phyloP scores from a whole-genome alignment of 768 basidiomycete species.

The Solioccasus polychromus region DNA sequence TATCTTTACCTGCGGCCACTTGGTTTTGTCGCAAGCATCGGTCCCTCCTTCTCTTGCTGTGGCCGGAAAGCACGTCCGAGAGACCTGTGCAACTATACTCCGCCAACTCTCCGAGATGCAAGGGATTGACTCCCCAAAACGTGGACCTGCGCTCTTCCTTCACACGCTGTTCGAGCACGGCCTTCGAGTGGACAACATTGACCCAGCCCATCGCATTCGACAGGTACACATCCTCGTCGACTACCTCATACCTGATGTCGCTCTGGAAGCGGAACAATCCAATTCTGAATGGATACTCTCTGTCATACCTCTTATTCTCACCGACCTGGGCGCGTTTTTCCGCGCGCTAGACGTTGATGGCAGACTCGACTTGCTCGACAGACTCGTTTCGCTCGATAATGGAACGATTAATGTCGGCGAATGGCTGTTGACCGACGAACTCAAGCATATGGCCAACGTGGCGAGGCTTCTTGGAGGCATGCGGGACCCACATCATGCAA shows the following conservation, averaged over 20 bases:
- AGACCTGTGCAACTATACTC: constrained; percentile 52
- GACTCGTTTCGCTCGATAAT: constrained; percentile 54
- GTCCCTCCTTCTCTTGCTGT: constrained; percentile 18
- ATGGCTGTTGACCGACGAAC: constrained; percentile 67
- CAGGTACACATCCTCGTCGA: constrained; percentile 60
- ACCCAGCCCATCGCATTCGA: constrained; percentile 55
- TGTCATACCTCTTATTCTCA: constrained; percentile 56
- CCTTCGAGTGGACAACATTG: constrained; percentile 36
- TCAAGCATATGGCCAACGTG: constrained; percentile 46
- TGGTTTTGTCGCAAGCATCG: constrained; percentile 41
- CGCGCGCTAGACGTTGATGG: constrained; percentile 53
- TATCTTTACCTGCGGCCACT: constrained; percentile 53
- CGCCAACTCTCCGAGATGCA: constrained; percentile 34
- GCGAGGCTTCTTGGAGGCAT: constrained; percentile 36
- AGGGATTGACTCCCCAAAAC: constrained; percentile 33
- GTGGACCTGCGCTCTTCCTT: constrained; percentile 51
- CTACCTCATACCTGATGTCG: constrained; percentile 45
- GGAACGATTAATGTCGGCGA: constrained; percentile 34
- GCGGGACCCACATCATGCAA: constrained; percentile 33
- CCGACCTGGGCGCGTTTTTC: constrained; percentile 55
- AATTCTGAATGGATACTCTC: constrained; percentile 47
- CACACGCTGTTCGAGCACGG: constrained; percentile 54
- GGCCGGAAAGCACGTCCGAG: constrained; percentile 40
- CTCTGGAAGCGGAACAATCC: constrained; percentile 25
- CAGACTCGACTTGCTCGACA: constrained; percentile 50